A percentile compares a stretch with the other conserved stretches of the same genome.
Conservation (phyloP, 2,329 filamentous ascomycete species). For the Chrysoporthe deuterocubensis region DNA sequence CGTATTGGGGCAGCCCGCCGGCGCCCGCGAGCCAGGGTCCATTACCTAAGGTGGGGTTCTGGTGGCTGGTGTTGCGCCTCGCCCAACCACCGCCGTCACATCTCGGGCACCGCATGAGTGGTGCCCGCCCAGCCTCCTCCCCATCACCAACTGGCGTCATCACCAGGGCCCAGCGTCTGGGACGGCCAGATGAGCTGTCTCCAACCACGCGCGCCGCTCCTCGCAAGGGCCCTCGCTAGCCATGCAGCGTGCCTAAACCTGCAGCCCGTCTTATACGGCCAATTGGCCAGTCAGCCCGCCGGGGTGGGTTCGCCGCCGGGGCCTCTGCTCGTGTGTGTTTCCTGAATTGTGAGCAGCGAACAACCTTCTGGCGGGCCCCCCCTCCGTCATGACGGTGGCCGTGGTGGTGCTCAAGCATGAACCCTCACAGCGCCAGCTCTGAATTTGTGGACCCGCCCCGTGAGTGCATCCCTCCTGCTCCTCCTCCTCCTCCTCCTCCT, state of each 20-base stretch:
- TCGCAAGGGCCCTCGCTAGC: conserved; percentile 17
- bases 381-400: conserved; percentile 24
- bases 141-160: conserved; percentile 15
- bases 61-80: conserved; percentile 27
- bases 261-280: conserved; percentile 21
- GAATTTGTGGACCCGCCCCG: conserved; percentile 33
- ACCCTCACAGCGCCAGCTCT: conserved; percentile 30
- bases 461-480: conserved; percentile 28
- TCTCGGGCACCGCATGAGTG: neutral
- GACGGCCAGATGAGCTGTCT: conserved; percentile 16
- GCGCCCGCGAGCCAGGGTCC: neutral
- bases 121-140: conserved; percentile 24
- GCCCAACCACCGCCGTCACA: conserved; percentile 28
- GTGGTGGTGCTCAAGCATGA: conserved; percentile 30
- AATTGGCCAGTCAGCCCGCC: conserved; percentile 23
- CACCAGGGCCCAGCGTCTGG: neutral
- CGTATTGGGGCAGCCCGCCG: too few species aligned
- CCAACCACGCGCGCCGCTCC: conserved; percentile 19
- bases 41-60: neutral
- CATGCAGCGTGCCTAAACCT: conserved; percentile 23
- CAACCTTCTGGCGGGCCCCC: neutral
- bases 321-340: conserved; percentile 10
- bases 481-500: neutral
- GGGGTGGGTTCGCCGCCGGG: conserved; percentile 20
- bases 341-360: neutral